A percentile compares a stretch with the other conserved stretches of the same genome.
phyloP scores from a whole-genome alignment of 495 filamentous ascomycete genomes.

The Penicillium herquei region DNA sequence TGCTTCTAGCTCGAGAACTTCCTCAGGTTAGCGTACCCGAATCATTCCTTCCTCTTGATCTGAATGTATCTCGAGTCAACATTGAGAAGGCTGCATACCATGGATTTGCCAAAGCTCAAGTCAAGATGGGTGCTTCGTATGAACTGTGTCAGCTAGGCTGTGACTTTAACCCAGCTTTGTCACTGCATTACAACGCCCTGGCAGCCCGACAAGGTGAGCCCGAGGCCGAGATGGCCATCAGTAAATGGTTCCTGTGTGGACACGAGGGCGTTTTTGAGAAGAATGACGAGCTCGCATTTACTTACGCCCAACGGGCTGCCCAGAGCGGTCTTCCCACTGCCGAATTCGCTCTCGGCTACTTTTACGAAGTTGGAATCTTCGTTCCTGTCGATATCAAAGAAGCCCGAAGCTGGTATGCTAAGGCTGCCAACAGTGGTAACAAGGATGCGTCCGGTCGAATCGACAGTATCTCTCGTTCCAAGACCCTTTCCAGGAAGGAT shows the following conservation, averaged over 20 bases:
- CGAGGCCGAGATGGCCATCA: constrained; percentile 94
- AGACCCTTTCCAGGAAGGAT: constrained; percentile 83
- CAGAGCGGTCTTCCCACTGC: constrained; percentile 78
- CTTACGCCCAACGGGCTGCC: constrained; percentile 85
- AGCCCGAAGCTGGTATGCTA: constrained; percentile 86
- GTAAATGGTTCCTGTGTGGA: constrained; percentile 97
- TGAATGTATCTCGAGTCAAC: constrained; percentile 73
- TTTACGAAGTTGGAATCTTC: constrained; percentile 92
- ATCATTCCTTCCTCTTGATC: constrained; percentile 67
- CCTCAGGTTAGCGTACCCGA: constrained; percentile 84
- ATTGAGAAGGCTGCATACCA: constrained; percentile 97
- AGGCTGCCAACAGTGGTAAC: constrained; percentile 87
- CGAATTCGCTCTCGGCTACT: constrained; percentile 97
- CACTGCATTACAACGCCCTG: constrained; percentile 92
- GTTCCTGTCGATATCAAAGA: constrained; percentile 77
- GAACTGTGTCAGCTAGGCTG: constrained; percentile 91
- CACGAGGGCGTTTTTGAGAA: constrained; percentile 89
- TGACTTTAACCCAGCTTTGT: constrained; percentile 90
- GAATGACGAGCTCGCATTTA: constrained; percentile 90
- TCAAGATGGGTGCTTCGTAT: constrained; percentile 96
- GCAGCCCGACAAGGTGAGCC: constrained; percentile 85
- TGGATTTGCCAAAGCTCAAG: constrained; percentile 93
- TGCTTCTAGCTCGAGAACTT: constrained; percentile 88
- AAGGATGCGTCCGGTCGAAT: constrained; percentile 81
- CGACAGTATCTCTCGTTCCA: constrained; percentile 80